phyloP scores from a whole-genome alignment of 78 protist species.

The Dictyostelium brefeldianum region DNA sequence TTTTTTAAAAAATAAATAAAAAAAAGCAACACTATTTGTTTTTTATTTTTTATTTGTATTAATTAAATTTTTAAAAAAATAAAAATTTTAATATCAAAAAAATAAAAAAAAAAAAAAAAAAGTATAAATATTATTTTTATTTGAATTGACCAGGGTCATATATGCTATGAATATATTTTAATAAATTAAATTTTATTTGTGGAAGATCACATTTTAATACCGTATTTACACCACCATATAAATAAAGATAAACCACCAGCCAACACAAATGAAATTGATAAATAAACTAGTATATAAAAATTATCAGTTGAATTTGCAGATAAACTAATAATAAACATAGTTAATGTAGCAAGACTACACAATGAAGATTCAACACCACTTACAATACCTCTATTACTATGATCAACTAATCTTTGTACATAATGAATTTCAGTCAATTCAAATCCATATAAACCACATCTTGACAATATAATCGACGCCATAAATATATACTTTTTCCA shows the following conservation, averaged over 20 bases:
- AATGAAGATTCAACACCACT: constrained; percentile 59
- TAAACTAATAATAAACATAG: not conserved
- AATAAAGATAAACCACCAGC: constrained; percentile 23
- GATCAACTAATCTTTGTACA: constrained; percentile 35
- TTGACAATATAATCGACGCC: constrained; percentile 22
- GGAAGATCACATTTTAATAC: no score
- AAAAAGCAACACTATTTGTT: no score
- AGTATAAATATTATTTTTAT: no score
- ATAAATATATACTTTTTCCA: constrained; percentile 11
- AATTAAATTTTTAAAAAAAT: no score
- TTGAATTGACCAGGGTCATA: no score
- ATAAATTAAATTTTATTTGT: no score
- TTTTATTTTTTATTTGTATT: no score
- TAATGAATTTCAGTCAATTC: constrained; percentile 34
- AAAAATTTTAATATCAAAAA: no score
- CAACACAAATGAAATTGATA: constrained; percentile 13
- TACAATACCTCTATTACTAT: constrained; percentile 23
- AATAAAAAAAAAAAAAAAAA: no score
- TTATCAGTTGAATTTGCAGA: not conserved
- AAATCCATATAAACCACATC: constrained; percentile 59
- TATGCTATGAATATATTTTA: no score
- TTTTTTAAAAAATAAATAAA: no score
- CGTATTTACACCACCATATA: constrained; percentile 25
- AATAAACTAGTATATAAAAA: constrained; percentile 37
- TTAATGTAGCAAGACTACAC: constrained; percentile 12